Conservation (phyloP, 2,329 filamentous ascomycete species). For the Paracoccidioides lutzii region DNA sequence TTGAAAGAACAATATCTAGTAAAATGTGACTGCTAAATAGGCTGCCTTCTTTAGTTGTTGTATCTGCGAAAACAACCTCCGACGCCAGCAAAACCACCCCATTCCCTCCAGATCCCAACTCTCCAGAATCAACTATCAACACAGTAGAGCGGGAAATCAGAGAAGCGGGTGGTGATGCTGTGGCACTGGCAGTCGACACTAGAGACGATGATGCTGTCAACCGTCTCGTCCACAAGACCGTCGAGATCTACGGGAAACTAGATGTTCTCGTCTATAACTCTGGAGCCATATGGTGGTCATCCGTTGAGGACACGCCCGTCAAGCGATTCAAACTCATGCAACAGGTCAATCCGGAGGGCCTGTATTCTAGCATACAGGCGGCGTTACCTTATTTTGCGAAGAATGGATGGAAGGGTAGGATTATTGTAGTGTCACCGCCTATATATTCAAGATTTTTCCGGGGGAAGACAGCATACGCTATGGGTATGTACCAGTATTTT, state of each 20-base stretch:
- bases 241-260: constrained; percentile 48
- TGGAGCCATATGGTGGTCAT: constrained; percentile 74
- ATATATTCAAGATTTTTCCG: constrained; percentile 77
- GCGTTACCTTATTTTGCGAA: constrained; percentile 52
- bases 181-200: constrained; percentile 57
- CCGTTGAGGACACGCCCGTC: constrained; percentile 57
- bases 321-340: constrained; percentile 72
- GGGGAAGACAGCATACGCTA: constrained; percentile 74
- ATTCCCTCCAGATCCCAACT: constrained; percentile 68
- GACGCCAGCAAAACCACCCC: constrained; percentile 43
- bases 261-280: constrained; percentile 73
- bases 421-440: constrained; percentile 69
- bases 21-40: neutral
- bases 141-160: constrained; percentile 66
- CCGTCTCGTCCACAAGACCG: constrained; percentile 45
- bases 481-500: constrained; percentile 27
- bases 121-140: constrained; percentile 59
- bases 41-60: constrained; percentile 45
- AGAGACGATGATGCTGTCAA: constrained; percentile 50
- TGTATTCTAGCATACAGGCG: constrained; percentile 61
- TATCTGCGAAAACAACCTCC: constrained; percentile 63
- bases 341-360: constrained; percentile 57
- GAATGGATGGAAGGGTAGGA: constrained; percentile 44
- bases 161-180: constrained; percentile 50
- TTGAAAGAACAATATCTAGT: too few species aligned